Evolutionary conservation across 192 early-diverging fungal genomes (phyloP).

Genomic region (Coemansia sp.): DNA sequence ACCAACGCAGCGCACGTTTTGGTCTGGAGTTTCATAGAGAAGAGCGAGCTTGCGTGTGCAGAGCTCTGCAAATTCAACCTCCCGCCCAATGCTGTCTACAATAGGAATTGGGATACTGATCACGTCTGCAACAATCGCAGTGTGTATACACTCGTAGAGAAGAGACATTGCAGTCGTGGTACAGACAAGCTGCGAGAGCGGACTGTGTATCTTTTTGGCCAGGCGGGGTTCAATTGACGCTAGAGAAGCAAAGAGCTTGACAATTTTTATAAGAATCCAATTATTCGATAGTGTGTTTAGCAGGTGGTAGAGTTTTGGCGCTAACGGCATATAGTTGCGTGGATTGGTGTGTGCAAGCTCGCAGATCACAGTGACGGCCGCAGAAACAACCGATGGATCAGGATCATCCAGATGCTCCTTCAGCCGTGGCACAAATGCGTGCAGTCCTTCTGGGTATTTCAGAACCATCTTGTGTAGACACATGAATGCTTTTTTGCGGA

Average conservation of each 20-base stretch:
- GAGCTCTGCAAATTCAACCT: constrained; percentile 68
- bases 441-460: constrained; percentile 86
- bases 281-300: constrained; percentile 91
- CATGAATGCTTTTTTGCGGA: constrained; percentile 88
- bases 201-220: constrained; percentile 82
- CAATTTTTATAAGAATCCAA: constrained; percentile 99
- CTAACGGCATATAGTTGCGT: constrained; percentile 88
- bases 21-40: constrained; percentile 86
- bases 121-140: constrained; percentile 87
- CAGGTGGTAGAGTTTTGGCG: constrained; percentile 90
- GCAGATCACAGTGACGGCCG: constrained; percentile 94
- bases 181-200: constrained; percentile 81
- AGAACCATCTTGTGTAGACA: constrained; percentile 86
- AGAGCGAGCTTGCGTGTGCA: constrained; percentile 78
- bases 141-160: constrained; percentile 96
- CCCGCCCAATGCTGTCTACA: constrained; percentile 37
- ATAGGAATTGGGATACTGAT: constrained; percentile 62
- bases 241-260: constrained; percentile 93
- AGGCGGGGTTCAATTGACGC: constrained; percentile 92
- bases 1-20: constrained; percentile 87
- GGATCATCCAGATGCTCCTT: constrained; percentile 89
- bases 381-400: constrained; percentile 89
- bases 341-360: constrained; percentile 93
- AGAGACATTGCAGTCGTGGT: constrained; percentile 93
- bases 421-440: constrained; percentile 76